Evolutionary conservation across 257 asterid genomes (phyloP).

Genomic region (Petrea volubilis): DNA sequence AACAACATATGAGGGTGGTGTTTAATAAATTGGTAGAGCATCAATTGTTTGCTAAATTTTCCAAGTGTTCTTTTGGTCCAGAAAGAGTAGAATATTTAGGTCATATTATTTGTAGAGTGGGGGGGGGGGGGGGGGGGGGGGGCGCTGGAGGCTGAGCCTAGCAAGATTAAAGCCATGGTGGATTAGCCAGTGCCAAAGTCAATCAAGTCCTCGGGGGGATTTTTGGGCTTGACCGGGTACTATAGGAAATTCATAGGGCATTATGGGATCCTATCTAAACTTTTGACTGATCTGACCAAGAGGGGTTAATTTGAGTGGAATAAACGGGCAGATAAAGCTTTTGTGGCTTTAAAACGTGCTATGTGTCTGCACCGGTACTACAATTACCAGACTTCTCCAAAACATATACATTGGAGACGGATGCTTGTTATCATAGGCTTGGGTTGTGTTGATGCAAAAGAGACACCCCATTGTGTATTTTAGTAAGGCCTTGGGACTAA

Average conservation of each 20-base stretch:
- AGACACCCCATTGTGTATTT: background rate
- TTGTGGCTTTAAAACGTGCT: background rate
- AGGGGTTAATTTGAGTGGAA: background rate
- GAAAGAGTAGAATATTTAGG: background rate
- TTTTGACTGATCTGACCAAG: background rate
- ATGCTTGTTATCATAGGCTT: background rate
- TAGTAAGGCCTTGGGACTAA: background rate
- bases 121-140: no score
- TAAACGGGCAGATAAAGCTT: no score
- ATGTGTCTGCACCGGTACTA: background rate
- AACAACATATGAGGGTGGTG: no score
- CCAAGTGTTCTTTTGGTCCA: background rate
- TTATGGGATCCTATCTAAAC: background rate
- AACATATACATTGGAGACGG: background rate
- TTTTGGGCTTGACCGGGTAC: background rate
- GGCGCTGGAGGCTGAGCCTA: background rate
- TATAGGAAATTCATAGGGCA: background rate
- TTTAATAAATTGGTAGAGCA: background rate
- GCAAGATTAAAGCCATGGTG: background rate
- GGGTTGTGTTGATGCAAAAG: background rate
- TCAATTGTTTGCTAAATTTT: background rate
- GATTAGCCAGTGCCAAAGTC: background rate
- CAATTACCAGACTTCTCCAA: background rate
- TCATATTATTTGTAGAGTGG: background rate
- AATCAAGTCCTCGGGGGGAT: background rate